A percentile compares a stretch with the other conserved stretches of the same genome.
Conservation (phyloP, 345 rosid genomes). For the Eucalyptus victrix region DNA sequence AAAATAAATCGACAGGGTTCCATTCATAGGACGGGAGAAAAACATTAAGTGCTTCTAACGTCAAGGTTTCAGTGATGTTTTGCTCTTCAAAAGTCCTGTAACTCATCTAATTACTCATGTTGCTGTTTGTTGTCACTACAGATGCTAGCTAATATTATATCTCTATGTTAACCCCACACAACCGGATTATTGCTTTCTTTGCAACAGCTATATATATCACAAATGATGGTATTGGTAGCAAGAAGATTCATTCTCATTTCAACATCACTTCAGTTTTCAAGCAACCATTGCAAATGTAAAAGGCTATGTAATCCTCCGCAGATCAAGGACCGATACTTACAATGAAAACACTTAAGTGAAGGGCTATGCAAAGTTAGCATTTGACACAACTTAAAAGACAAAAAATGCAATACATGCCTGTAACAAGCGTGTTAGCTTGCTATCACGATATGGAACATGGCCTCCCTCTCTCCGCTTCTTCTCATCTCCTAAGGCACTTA, state of each 20-base stretch:
- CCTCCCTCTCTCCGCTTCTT: constrained; percentile 95
- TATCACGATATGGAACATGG: constrained; percentile 93
- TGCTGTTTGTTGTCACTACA: neutral
- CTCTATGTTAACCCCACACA: neutral
- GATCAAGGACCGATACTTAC: neutral
- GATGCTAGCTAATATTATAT: neutral
- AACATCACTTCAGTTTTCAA: neutral
- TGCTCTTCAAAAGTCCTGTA: neutral
- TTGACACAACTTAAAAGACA: neutral
- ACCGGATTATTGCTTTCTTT: neutral
- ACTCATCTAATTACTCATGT: neutral
- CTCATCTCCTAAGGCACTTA: constrained; percentile 95
- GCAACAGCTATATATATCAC: neutral
- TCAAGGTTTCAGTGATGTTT: neutral
- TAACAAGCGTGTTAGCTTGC: constrained; percentile 96
- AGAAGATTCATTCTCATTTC: neutral
- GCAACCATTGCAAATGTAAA: neutral
- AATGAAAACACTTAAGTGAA: neutral
- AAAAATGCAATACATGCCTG: constrained; percentile 31
- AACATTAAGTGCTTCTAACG: neutral
- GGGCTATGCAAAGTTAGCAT: neutral
- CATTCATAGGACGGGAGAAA: neutral
- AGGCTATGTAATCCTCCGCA: neutral
- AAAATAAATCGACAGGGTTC: neutral
- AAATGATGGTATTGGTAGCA: neutral